Evolutionary conservation across 2,329 filamentous ascomycete genomes (phyloP).

Genomic region (Colletotrichum scovillei): DNA sequence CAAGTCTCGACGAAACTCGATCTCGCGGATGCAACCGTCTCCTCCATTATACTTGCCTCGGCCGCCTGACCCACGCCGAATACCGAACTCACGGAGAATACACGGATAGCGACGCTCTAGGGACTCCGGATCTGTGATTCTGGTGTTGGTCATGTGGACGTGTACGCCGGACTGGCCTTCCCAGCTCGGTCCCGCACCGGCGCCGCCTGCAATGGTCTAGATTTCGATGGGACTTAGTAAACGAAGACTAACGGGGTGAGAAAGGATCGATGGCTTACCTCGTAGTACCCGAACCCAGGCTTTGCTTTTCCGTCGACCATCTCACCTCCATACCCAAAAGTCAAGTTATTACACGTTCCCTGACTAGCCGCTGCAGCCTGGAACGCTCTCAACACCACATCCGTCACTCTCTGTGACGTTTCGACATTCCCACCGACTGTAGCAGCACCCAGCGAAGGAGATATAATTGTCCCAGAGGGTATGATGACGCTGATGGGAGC

Average conservation of each 20-base stretch:
- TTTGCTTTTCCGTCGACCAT: slow-evolving; percentile 74
- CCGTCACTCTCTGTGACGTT: slow-evolving; percentile 84
- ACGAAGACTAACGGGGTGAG: neutral
- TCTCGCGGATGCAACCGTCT: neutral
- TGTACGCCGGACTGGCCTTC: slow-evolving; percentile 45
- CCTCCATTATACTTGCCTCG: neutral
- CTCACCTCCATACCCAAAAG: slow-evolving; percentile 55
- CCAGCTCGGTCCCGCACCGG: slow-evolving; percentile 45
- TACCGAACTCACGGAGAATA: slow-evolving; percentile 45
- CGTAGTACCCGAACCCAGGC: slow-evolving; percentile 48
- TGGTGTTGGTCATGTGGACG: slow-evolving; percentile 51
- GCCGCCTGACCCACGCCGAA: slow-evolving; percentile 38
- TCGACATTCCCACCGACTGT: slow-evolving; percentile 73
- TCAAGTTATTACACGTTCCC: neutral
- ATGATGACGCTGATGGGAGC: slow-evolving; percentile 78
- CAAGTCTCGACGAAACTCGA: neutral
- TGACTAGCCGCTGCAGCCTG: slow-evolving; percentile 74
- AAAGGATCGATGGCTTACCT: slow-evolving; percentile 23
- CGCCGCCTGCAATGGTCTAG: slow-evolving; percentile 46
- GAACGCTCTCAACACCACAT: slow-evolving; percentile 85
- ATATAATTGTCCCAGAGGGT: slow-evolving; percentile 66
- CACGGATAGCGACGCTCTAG: slow-evolving; percentile 49
- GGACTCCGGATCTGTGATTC: slow-evolving; percentile 50
- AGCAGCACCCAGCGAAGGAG: slow-evolving; percentile 79
- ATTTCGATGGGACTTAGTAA: neutral